Evolutionary conservation across 768 basidiomycete genomes (phyloP), one percentile per base, ranked within the genome.

Genomic region (Xerocomellus chrysenteron): DNA sequence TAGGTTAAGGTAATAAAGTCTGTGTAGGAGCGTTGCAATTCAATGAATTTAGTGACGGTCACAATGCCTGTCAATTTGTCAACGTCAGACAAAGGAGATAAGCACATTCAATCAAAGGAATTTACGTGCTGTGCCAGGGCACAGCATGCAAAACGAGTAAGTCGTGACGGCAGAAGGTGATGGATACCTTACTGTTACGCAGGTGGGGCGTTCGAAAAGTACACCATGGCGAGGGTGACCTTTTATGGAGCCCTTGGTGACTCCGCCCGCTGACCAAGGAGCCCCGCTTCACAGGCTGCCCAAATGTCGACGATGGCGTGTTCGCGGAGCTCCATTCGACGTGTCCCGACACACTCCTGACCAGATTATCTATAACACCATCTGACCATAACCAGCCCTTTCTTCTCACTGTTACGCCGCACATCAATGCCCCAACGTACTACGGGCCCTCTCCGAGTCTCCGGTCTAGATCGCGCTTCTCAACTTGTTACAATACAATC

Each of bases 1-100:
- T 70, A 65, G 59, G 66, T 71, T 68, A 68, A 65, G 64, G 62
- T 70, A 73, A 73, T 69, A 69, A 60, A 73, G 71, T 61, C 61
- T 54, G 58, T 47, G 64, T 51, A 55, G 41, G 45, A 51, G 50
- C 16, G 48, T 54, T 59, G 49, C 50, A 32, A 37, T 37, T 40
- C 17, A 52, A 40, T 54, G 55, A 58, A 65, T 50, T 42, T 61
- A 49, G 28, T 69, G 67, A 59, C 60, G 57, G 7, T 65, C 63
- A 55, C 55, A 36, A 57, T 41, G 52, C 2, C 55, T 50, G 49
- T 63, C 55, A 60, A 47, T 2, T 40, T 19, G 37, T 44, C 52
- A 41, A 32, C 30, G 53, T 51, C 48, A 60, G 30, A 35, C 47
- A 50, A 49, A 10, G 30, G 33, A 51, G 46, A 33, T 43, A 33